A percentile compares a stretch with the other conserved stretches of the same genome.
phyloP scores from a whole-genome alignment of 345 rosid genomes.

The Laguncularia racemosa region DNA sequence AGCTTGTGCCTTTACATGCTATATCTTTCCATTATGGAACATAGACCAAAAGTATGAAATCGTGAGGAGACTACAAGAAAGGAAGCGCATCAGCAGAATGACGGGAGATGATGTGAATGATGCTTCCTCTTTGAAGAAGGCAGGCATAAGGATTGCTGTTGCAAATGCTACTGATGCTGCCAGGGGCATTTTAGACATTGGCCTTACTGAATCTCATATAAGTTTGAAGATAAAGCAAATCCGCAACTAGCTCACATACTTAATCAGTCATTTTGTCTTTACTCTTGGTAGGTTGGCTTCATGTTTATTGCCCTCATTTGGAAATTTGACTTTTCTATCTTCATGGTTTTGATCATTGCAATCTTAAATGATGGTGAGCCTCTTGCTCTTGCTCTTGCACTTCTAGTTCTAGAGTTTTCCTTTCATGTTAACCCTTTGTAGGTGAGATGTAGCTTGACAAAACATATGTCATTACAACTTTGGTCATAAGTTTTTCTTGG shows the following conservation, averaged over 20 bases:
- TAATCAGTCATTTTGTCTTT: too few relatives aligned
- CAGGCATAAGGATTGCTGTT: constrained; percentile 93
- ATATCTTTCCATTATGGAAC: constrained; percentile 9
- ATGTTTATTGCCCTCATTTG: too few relatives aligned
- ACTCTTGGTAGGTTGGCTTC: too few relatives aligned
- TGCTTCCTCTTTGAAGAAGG: constrained; percentile 88
- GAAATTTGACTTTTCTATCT: too few relatives aligned
- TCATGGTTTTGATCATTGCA: too few relatives aligned
- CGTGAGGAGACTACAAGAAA: constrained; percentile 73
- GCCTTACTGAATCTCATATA: constrained; percentile 54
- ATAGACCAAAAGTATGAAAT: constrained; percentile 89
- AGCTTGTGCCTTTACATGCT: background rate
- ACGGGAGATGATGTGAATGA: constrained; percentile 97
- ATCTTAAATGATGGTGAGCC: too few relatives aligned
- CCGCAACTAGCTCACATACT: background rate
- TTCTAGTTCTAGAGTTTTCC: too few relatives aligned
- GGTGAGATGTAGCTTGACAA: too few relatives aligned
- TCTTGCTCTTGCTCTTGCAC: too few relatives aligned
- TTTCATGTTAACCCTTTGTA: too few relatives aligned
- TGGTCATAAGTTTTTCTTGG: too few relatives aligned
- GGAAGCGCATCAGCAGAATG: constrained; percentile 90
- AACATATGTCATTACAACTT: too few relatives aligned
- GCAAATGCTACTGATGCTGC: constrained; percentile 98
- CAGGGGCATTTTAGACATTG: constrained; percentile 83
- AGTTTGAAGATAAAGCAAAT: background rate